These are phyloP conservation scores for Pontederia crassipes DNA, from an alignment of 176 grass and related monocot genomes.

Conservation along the genomic window DNA sequence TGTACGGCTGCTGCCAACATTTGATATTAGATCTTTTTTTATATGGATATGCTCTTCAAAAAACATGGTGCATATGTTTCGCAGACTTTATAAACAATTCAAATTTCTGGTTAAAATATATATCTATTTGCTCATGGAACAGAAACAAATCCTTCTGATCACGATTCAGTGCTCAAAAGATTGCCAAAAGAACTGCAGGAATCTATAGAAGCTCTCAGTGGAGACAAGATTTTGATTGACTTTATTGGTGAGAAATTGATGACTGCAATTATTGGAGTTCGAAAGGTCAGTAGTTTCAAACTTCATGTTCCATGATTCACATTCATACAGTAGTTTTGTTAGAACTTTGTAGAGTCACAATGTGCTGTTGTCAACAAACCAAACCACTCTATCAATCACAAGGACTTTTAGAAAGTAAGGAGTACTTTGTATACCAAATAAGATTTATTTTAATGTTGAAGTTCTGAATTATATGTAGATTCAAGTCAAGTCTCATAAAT, in stretches of 20 bases:
- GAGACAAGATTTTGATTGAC: slow-evolving; percentile 50
- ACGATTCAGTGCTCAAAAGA: slow-evolving; percentile 56
- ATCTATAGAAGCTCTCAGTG: slow-evolving; percentile 61
- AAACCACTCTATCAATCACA: no score
- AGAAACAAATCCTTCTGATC: slow-evolving; percentile 79
- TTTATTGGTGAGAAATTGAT: slow-evolving; percentile 74
- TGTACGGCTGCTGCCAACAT: no score
- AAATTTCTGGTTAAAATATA: background rate
- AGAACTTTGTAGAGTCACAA: background rate
- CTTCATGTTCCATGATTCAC: background rate
- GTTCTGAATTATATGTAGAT: no score
- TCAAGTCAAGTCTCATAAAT: no score
- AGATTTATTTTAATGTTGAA: no score
- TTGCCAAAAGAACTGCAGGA: slow-evolving; percentile 66
- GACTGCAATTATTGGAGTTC: slow-evolving; percentile 51
- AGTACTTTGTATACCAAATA: no score
- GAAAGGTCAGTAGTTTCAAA: slow-evolving; percentile 41
- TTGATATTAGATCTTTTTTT: no score
- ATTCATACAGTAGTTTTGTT: background rate
- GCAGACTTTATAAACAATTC: no score
- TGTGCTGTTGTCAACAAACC: no score
- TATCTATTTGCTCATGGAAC: slow-evolving; percentile 8
- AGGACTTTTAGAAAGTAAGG: no score
- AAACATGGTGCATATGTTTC: no score
- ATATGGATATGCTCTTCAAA: no score